Evolutionary conservation across 257 asterid species (phyloP).

Genomic region (Parsonsia alboflavescens): DNA sequence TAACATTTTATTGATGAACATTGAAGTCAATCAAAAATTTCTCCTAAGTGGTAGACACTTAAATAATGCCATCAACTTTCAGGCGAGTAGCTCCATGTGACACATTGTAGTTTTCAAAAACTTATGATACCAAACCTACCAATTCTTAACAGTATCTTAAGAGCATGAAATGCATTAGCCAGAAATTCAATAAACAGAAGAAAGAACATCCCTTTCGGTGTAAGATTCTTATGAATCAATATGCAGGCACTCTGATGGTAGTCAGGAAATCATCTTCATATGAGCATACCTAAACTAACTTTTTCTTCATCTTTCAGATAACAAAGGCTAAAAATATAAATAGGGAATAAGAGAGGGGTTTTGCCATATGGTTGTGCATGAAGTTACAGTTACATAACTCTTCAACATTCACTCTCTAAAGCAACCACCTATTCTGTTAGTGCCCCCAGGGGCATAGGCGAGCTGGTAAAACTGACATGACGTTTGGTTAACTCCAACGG

Average conservation of each 20-base stretch:
- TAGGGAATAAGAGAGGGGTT: background rate
- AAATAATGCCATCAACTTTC: background rate
- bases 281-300: background rate
- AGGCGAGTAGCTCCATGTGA: background rate
- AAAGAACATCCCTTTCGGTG: background rate
- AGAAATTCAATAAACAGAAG: background rate
- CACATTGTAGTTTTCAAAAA: background rate
- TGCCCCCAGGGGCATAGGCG: too few relatives aligned
- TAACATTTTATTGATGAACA: background rate
- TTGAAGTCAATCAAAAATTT: background rate
- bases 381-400: background rate
- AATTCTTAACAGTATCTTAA: background rate
- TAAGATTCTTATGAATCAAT: background rate
- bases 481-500: too few relatives aligned
- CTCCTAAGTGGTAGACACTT: background rate
- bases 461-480: too few relatives aligned
- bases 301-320: background rate
- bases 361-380: background rate
- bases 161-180: background rate
- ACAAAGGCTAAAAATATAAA: background rate
- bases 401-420: conserved; percentile 5
- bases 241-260: too few relatives aligned
- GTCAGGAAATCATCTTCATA: background rate
- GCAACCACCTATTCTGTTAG: background rate
- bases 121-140: conserved; percentile 3